phyloP scores from a whole-genome alignment of 2,329 filamentous ascomycete genomes.

The Fusarium marasasianum region DNA sequence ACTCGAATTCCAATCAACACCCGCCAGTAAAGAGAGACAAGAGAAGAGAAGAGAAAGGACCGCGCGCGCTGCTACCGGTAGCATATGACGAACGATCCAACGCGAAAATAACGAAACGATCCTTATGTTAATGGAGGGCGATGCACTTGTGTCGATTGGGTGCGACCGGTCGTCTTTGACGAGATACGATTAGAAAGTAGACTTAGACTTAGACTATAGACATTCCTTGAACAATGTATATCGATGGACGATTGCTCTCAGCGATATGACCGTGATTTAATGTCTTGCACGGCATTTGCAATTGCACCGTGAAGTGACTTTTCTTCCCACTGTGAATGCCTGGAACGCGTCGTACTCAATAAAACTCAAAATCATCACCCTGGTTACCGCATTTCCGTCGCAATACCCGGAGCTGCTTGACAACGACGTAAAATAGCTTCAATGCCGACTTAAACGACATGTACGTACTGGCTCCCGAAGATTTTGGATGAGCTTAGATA shows the following conservation, averaged over 20 bases:
- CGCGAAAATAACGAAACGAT: constrained; percentile 12
- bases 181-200: not conserved
- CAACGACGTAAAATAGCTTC: not conserved
- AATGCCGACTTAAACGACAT: no score
- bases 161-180: constrained; percentile 9
- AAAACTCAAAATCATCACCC: not conserved
- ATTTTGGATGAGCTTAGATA: rapidly evolving
- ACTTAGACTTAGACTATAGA: constrained; percentile 27
- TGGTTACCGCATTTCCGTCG: not conserved
- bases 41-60: not conserved
- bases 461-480: rapidly evolving
- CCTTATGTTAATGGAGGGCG: constrained; percentile 3
- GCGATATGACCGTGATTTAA: not conserved
- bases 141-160: not conserved
- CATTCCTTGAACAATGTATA: constrained; percentile 5
- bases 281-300: not conserved
- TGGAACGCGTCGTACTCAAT: not conserved
- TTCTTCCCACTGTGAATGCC: not conserved
- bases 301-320: not conserved
- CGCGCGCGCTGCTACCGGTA: not conserved
- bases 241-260: not conserved
- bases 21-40: constrained; percentile 3
- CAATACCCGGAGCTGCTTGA: not conserved
- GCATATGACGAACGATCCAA: constrained; percentile 18
- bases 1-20: constrained; percentile 30